phyloP scores from a whole-genome alignment of 2,329 filamentous ascomycete species.

The Verruconis gallopava region DNA sequence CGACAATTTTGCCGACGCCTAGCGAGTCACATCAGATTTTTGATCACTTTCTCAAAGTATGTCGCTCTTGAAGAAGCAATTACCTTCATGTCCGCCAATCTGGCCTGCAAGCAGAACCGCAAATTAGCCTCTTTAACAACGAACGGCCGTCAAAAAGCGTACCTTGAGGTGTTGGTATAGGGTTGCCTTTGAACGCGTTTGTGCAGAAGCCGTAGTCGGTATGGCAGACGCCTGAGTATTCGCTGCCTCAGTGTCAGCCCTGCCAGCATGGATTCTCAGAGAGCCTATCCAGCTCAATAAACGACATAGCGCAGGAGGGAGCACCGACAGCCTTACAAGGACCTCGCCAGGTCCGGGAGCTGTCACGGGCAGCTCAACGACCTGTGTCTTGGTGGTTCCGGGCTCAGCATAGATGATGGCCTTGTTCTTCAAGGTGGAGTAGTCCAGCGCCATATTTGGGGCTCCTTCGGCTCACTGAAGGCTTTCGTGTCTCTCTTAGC shows the following conservation, averaged over 20 bases:
- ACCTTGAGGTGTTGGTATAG: background rate
- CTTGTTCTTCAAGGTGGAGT: constrained; percentile 31
- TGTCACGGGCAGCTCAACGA: constrained; percentile 50
- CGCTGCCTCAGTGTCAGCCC: background rate
- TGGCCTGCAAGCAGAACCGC: too few relatives aligned
- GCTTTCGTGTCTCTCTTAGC: too few relatives aligned
- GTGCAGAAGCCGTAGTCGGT: constrained; percentile 46
- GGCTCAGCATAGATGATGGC: constrained; percentile 52
- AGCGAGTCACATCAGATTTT: background rate
- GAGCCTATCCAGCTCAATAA: background rate
- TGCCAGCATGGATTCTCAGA: background rate
- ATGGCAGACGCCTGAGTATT: constrained; percentile 52
- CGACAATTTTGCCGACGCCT: background rate
- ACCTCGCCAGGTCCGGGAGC: constrained; percentile 51
- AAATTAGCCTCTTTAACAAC: too few relatives aligned
- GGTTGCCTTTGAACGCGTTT: background rate
- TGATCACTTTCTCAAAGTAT: too few relatives aligned
- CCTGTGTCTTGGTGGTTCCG: constrained; percentile 49
- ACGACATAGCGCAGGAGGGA: too few relatives aligned
- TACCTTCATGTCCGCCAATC: constrained; percentile 14
- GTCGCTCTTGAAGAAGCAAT: too few relatives aligned
- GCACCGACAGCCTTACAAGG: constrained; percentile 48
- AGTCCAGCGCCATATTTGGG: background rate
- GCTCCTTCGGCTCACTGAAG: too few relatives aligned
- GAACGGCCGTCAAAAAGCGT: too few relatives aligned